Base-by-base conservation (phyloP, 1,284 basidiomycete genomes). In the Cerioporus squamosus region DNA sequence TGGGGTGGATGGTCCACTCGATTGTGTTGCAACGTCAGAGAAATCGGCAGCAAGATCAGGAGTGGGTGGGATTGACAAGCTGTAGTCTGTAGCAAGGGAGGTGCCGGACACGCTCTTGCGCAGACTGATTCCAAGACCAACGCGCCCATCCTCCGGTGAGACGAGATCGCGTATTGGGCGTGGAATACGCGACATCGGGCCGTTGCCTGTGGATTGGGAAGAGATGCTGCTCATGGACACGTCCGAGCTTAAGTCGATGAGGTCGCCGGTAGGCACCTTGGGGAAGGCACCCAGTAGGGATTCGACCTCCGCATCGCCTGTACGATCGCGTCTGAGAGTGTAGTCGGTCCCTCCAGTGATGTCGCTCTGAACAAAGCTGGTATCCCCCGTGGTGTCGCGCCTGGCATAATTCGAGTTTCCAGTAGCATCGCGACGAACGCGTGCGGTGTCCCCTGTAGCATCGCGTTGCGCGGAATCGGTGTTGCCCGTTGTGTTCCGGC, bases 21-120 rank as follows among this genome's bases (percentile, higher is more conserved):
- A 85, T 50, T 80, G 78, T 1, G 82, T 82, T 17, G 79, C 76
- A 9, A 79, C 77, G 58, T 88, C 87, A 17, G 85, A 88, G 54
- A 77, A 74, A 66, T 90, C 88, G 18, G 81, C 79, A n/a, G 80
- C 75, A 22, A 90, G 74, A 56, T 87, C 86, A 5, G 88, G 86
- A 7, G 81, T 87, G 29, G 77, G 78, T 18, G 81, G 80, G 7
- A 74, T 67, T 50, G 74, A 74, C 2, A 62, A 64, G 14, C 66
- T 70, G 51, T 70, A 70, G 18, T 66, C 66, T 9, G 60, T 65
- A 22, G 60, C 44, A 2, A 68, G 57, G 9, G 70, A 70, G 9
- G 68, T 66, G 5, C 58, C 44, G 2, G 69, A 68, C 23, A 52
- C 54, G 18, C 58, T 63, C 44, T 57, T 64, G 33, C 51, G 58